Percentiles rank a stretch among this genome's conserved stretches.
Evolutionary conservation across 2,329 filamentous ascomycete species (phyloP).

Genomic region (Aschersonia sp.): DNA sequence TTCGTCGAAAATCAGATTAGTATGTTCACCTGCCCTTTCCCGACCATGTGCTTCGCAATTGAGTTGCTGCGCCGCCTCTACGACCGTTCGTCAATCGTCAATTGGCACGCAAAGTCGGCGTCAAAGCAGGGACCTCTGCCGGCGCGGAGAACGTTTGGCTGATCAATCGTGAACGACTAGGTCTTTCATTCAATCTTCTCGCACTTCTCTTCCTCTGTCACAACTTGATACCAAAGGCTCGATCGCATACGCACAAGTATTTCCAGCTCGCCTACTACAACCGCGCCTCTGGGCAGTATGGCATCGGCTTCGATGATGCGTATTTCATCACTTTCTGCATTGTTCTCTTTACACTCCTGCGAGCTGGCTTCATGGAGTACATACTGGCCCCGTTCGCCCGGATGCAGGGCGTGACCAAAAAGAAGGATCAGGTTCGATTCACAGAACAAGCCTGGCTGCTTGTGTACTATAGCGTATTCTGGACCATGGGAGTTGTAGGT

Average conservation of each 20-base stretch:
- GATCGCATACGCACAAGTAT: conserved; percentile 71
- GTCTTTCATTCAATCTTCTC: conserved; percentile 74
- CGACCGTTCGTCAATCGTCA: neutral
- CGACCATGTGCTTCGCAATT: conserved; percentile 2
- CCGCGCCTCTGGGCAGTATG: conserved; percentile 51
- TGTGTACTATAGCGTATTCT: conserved; percentile 70
- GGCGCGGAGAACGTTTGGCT: neutral
- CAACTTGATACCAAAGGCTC: conserved; percentile 65
- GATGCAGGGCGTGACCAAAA: conserved; percentile 55
- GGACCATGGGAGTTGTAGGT: conserved; percentile 70
- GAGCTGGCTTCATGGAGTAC: conserved; percentile 78
- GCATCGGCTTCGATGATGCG: conserved; percentile 64
- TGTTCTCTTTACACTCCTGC: conserved; percentile 72
- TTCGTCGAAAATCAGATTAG: conserved; percentile 70
- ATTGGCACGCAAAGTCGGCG: neutral
- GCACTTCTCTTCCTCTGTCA: conserved; percentile 73
- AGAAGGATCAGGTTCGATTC: conserved; percentile 68
- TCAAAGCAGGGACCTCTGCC: neutral
- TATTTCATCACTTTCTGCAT: conserved; percentile 67
- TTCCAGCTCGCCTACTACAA: conserved; percentile 79
- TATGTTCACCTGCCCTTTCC: conserved; percentile 26
- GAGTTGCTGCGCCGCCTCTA: neutral
- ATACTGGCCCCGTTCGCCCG: conserved; percentile 65
- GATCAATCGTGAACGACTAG: conserved; percentile 19
- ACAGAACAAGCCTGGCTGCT: conserved; percentile 90